These are phyloP conservation scores for Telfairia occidentalis DNA, from an alignment of 331 rosid species.

Conservation along the genomic window DNA sequence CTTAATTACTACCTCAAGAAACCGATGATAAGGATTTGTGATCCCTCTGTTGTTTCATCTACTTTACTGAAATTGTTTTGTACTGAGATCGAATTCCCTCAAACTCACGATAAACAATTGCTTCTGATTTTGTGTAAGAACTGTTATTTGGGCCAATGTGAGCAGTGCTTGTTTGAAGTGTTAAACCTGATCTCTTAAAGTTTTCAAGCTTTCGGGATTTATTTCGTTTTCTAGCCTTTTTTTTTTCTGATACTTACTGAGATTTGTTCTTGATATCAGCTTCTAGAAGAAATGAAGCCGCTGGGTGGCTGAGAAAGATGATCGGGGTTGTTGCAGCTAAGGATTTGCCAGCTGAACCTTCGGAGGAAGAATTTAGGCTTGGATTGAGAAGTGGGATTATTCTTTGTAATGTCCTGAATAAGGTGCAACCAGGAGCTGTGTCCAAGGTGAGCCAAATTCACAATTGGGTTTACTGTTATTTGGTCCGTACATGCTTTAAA, in stretches of 20 bases:
- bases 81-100: not conserved
- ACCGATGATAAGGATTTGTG: not conserved
- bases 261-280: slow-evolving; percentile 32
- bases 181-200: not conserved
- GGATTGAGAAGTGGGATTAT: slow-evolving; percentile 95
- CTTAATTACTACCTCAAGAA: not conserved
- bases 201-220: not conserved
- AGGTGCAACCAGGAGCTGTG: slow-evolving; percentile 78
- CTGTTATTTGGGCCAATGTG: not conserved
- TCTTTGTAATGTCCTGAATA: slow-evolving; percentile 80
- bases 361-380: slow-evolving; percentile 95
- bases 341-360: slow-evolving; percentile 93
- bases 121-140: not conserved
- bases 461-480: not conserved
- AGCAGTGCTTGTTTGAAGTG: not conserved
- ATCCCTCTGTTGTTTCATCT: not conserved
- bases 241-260: not conserved
- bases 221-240: not conserved
- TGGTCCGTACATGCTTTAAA: not conserved
- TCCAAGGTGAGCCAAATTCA: slow-evolving; percentile 54
- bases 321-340: slow-evolving; percentile 84
- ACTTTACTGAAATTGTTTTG: not conserved
- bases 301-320: slow-evolving; percentile 91
- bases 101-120: not conserved
- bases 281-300: slow-evolving; percentile 84